A percentile compares a stretch with the other conserved stretches of the same genome.
Evolutionary conservation across 352 stramenopile genomes (phyloP).

Genomic region (Globisporangium sylvaticum): DNA sequence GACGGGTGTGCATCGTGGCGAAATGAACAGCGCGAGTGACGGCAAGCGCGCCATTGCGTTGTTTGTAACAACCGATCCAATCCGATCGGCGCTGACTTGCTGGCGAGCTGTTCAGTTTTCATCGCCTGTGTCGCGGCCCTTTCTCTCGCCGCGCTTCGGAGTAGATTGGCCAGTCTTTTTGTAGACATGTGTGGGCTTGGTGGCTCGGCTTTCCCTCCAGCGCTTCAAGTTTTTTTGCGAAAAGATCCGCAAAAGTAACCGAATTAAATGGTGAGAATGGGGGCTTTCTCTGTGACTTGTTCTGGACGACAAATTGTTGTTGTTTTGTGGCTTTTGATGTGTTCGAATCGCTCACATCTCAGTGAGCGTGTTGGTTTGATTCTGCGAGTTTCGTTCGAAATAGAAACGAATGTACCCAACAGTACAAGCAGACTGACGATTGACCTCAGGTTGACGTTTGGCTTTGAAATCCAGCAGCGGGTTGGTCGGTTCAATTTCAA

Average conservation of each 20-base stretch:
- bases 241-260: neutral
- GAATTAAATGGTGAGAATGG: neutral
- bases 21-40: neutral
- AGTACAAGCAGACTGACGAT: neutral
- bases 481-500: neutral
- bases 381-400: neutral
- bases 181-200: conserved; percentile 6
- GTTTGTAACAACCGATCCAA: neutral
- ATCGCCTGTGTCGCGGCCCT: neutral
- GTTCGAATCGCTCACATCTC: conserved; percentile 1
- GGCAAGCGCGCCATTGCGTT: neutral
- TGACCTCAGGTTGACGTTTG: neutral
- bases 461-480: neutral
- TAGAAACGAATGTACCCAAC: neutral
- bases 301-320: neutral
- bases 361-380: neutral
- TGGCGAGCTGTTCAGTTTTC: no score
- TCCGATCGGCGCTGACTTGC: neutral
- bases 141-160: conserved; percentile 8
- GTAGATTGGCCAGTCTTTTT: conserved; percentile 11
- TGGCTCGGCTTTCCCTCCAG: neutral
- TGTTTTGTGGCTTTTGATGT: neutral
- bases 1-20: neutral
- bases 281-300: neutral
- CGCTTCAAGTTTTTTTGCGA: neutral